Conservation (phyloP, 495 filamentous ascomycete species). For the Penicillium diatomitis region DNA sequence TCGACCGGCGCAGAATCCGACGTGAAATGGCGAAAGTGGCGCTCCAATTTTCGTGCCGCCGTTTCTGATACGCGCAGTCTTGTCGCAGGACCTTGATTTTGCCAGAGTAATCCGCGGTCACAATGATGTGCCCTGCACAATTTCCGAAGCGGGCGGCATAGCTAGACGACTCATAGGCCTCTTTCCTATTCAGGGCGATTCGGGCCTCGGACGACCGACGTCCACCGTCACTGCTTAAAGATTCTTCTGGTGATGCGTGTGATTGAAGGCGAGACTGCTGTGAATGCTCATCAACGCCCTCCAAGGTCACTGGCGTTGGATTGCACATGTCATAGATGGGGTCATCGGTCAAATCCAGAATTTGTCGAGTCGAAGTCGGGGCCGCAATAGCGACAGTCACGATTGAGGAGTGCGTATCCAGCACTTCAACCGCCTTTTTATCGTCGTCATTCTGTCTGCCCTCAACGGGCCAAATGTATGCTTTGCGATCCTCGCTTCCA, state of each 20-base stretch:
- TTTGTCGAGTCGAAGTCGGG: conserved; percentile 65
- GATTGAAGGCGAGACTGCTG: conserved; percentile 17
- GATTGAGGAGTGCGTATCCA: conserved; percentile 81
- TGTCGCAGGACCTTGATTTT: conserved; percentile 90
- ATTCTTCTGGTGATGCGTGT: neutral
- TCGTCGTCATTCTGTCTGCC: conserved; percentile 59
- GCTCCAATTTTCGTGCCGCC: conserved; percentile 41
- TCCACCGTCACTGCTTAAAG: conserved; percentile 7
- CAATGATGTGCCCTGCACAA: conserved; percentile 79
- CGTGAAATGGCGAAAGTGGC: conserved; percentile 70
- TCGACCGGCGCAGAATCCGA: conserved; percentile 61
- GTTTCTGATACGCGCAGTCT: conserved; percentile 70
- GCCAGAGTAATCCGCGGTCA: conserved; percentile 82
- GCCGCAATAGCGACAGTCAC: conserved; percentile 84
- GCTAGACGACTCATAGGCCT: conserved; percentile 52
- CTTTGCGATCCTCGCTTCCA: conserved; percentile 82
- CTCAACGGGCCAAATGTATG: conserved; percentile 78
- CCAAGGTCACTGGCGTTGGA: conserved; percentile 79
- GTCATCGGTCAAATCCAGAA: conserved; percentile 73
- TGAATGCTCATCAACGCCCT: conserved; percentile 57
- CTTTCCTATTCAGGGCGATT: conserved; percentile 39
- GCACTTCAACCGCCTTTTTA: conserved; percentile 72
- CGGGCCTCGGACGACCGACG: conserved; percentile 12
- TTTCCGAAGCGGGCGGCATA: conserved; percentile 71
- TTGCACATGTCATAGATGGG: conserved; percentile 96